Evolutionary conservation across 768 basidiomycete species (phyloP), one percentile per base, ranked within the genome.

Genomic region (Holtermannia corniformis): DNA sequence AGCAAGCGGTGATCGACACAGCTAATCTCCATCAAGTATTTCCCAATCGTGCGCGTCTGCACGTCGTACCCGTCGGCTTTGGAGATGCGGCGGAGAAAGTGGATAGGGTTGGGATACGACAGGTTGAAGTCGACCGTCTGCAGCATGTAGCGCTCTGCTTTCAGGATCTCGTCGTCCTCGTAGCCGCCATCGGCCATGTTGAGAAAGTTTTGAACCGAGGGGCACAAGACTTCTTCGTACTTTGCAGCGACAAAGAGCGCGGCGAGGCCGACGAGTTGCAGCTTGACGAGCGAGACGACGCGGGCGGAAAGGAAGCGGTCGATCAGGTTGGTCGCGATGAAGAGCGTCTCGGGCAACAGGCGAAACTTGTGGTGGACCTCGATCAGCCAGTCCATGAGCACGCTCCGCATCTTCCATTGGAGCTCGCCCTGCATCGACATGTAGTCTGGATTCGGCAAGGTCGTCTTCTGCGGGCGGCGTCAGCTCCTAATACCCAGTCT

Each of bases 1-100:
- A 96, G 75, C 56, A 96, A 75, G n/a, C 80, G 76, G 76, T 83
- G 81, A 59, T 96, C 90, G 19, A 95, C 76, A 47, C 81, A 80
- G 12, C 81, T 80, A 46, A 95, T 86, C 75, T 95, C 92, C 49
- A 92, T 75, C 48, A 95, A 78, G 72, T 89, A 96, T 71, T 96
- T 95, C 28, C 83, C 88, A 19, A 95, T 78, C 2, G 90, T 91
- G 52, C 91, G 76, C 14, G 83, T 83, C 60, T 87, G 81, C 25
- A 86, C 79, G 61, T 92, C 86, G 72, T 89, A 93, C 51, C 84
- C 82, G 62, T 96, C 92, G 2, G 90, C 92, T 74, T 95, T 96
- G 75, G 86, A 89, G 51, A 87, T 83, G 27, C 91, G 78, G 37
- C 91, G 77, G 40, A 95, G 78, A 77, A 85, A 95, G 58, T 86